Evolutionary conservation across 2,329 filamentous ascomycete genomes (phyloP), one percentile per base, ranked within the genome.

Genomic region (Diaporthe sp.): DNA sequence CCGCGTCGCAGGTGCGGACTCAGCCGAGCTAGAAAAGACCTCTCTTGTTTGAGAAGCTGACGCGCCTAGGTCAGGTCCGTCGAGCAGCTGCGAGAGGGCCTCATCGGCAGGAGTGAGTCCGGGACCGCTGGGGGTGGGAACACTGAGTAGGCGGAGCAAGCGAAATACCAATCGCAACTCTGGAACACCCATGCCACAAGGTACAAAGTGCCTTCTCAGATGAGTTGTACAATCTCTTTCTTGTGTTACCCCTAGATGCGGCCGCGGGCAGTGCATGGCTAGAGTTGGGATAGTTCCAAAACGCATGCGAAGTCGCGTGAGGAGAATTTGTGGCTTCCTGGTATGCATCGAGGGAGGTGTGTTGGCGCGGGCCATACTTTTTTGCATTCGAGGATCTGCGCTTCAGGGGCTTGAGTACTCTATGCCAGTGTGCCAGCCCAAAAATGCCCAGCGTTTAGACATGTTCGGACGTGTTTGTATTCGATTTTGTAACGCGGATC

Each of bases 121-220:
- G 32, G 63, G 9, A 22, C 47, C 27, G 27, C 15, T 53, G 15
- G 15, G 47, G 32, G 8, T 27, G 30, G 63, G 10, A 37, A 37
- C 4, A 25, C 12, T 51, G 44, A 35, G 17, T 6, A 30, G 17
- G 39, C 27, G 47, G 63, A 35, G 47, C 63, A 37, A 32, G 47
- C 13, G 44, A 37, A 15, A 51, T 51, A 19, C 44, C 44, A 53
- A 53, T 53, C 63, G 63, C 63, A 68, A 68, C 63, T 68, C 39
- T n/a, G 4, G 47, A 8, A 13, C 63, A 68, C n/a, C 63, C 63
- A 53, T 27, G 44, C 15, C 63, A 37, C 32, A n/a, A 10, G 15
- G 13, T 12, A 22, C n/a, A 25, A n/a, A 25, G 32, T 25, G 44
- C 32, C 35, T 37, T 22, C 47, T 68, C 47, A 53, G 44, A 44